Percentiles rank a stretch among this genome's conserved stretches.
phyloP scores from a whole-genome alignment of 2,329 filamentous ascomycete species.

The Arthroderma sp. region DNA sequence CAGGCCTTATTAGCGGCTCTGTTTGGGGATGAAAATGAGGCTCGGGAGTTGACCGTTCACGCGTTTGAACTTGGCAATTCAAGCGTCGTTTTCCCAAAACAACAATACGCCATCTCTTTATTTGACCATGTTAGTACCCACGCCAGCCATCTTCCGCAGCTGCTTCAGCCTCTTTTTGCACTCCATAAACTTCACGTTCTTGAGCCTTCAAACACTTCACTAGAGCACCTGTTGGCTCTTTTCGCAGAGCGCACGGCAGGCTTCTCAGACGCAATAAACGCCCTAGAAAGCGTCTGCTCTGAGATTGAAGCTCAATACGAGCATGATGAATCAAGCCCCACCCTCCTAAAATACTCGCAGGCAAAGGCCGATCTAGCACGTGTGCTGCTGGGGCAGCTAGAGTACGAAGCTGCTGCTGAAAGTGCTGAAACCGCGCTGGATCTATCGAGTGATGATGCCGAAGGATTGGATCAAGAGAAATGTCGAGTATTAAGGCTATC shows the following conservation, averaged over 20 bases:
- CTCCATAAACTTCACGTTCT: constrained; percentile 68
- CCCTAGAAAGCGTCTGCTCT: constrained; percentile 53
- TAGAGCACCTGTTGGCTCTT: constrained; percentile 64
- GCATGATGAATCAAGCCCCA: constrained; percentile 58
- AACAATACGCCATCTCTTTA: constrained; percentile 64
- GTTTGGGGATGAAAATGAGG: constrained; percentile 61
- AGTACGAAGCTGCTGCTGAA: constrained; percentile 57
- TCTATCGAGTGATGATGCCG: constrained; percentile 55
- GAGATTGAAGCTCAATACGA: constrained; percentile 73
- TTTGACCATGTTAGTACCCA: constrained; percentile 64
- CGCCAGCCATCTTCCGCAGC: constrained; percentile 34
- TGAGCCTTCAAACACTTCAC: constrained; percentile 54
- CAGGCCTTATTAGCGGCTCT: constrained; percentile 76
- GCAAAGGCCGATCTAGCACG: constrained; percentile 78
- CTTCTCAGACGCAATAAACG: constrained; percentile 47
- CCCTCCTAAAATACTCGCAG: constrained; percentile 64
- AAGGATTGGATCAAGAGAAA: constrained; percentile 49
- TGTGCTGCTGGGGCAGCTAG: constrained; percentile 57
- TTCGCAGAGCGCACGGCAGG: constrained; percentile 71
- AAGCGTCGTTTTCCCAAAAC: constrained; percentile 57
- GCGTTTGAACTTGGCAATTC: constrained; percentile 85
- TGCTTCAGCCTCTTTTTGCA: constrained; percentile 80
- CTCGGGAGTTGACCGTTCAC: constrained; percentile 75
- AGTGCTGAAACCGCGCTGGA: constrained; percentile 70
- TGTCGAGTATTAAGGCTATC: constrained; percentile 62